These are phyloP conservation scores for Leishmania amazonensis DNA, from an alignment of 208 protist species.

Conservation along the genomic window DNA sequence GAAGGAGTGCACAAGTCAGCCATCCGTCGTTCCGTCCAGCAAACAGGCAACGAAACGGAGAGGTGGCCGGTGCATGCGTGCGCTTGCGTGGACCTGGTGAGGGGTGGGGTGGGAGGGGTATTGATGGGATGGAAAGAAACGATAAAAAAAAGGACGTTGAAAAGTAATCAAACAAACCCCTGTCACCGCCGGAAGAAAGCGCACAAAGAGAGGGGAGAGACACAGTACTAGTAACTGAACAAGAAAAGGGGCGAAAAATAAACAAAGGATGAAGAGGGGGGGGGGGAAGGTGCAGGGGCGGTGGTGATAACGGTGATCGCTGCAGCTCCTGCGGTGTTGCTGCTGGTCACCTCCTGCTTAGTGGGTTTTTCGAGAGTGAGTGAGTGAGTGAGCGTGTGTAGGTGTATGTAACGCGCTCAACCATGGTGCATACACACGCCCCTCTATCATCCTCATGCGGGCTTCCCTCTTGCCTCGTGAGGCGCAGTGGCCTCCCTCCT, in stretches of 20 bases:
- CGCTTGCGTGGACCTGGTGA: no score
- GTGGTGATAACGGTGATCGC: background rate
- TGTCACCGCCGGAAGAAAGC: background rate
- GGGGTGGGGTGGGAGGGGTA: no score
- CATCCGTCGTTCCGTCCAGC: background rate
- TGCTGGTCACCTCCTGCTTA: no score
- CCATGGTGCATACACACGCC: no score
- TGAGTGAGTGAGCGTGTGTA: no score
- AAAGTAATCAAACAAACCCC: background rate
- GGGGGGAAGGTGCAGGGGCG: background rate
- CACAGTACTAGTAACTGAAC: background rate
- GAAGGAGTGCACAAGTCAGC: no score
- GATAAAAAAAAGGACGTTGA: conserved; percentile 6
- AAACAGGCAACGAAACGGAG: conserved; percentile 6
- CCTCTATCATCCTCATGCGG: background rate
- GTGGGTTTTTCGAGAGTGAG: no score
- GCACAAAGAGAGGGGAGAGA: background rate
- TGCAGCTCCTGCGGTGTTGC: no score
- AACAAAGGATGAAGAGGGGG: background rate
- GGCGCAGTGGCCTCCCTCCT: background rate
- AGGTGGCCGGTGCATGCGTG: no score
- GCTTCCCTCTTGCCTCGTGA: background rate
- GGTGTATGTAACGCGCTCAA: no score
- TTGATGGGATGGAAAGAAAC: background rate
- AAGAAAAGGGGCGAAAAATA: conserved; percentile 13